Percentiles rank a stretch among this genome's conserved stretches.
Evolutionary conservation across 2,329 filamentous ascomycete genomes (phyloP).

Genomic region (Metarhizium robertsii): DNA sequence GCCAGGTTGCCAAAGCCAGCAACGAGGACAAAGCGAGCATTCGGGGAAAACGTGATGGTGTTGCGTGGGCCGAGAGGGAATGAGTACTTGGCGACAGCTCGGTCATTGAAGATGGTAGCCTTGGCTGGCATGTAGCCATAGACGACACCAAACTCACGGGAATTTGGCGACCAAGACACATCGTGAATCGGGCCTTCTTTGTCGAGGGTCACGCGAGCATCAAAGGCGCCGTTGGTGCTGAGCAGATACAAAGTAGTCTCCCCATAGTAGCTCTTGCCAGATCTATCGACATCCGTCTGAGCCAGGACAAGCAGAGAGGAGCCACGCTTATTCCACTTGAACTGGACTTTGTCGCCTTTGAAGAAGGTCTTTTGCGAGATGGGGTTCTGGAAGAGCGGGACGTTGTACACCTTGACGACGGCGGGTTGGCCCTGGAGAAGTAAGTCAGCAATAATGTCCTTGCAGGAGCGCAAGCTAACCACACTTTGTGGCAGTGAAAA

Average conservation of each 20-base stretch:
- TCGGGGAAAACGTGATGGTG: constrained; percentile 90
- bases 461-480: no score
- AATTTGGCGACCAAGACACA: constrained; percentile 96
- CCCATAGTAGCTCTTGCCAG: constrained; percentile 98
- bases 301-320: constrained; percentile 90
- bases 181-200: constrained; percentile 98
- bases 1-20: constrained; percentile 96
- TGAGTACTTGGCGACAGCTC: constrained; percentile 71
- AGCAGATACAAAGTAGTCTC: constrained; percentile 96
- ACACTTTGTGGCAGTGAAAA: not conserved
- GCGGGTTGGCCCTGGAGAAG: constrained; percentile 72
- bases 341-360: constrained; percentile 97
- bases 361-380: constrained; percentile 98
- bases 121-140: constrained; percentile 99
- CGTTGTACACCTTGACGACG: constrained; percentile 86
- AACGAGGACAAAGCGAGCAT: constrained; percentile 84
- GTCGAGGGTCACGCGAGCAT: constrained; percentile 84
- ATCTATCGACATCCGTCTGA: constrained; percentile 96
- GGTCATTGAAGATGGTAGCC: constrained; percentile 93
- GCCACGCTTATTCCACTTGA: constrained; percentile 94
- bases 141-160: constrained; percentile 93
- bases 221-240: constrained; percentile 82
- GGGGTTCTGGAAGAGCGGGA: constrained; percentile 72
- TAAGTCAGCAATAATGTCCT: not conserved
- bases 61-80: constrained; percentile 87